Base-by-base conservation (phyloP, 1,284 basidiomycete genomes). In the Boletus sp. region DNA sequence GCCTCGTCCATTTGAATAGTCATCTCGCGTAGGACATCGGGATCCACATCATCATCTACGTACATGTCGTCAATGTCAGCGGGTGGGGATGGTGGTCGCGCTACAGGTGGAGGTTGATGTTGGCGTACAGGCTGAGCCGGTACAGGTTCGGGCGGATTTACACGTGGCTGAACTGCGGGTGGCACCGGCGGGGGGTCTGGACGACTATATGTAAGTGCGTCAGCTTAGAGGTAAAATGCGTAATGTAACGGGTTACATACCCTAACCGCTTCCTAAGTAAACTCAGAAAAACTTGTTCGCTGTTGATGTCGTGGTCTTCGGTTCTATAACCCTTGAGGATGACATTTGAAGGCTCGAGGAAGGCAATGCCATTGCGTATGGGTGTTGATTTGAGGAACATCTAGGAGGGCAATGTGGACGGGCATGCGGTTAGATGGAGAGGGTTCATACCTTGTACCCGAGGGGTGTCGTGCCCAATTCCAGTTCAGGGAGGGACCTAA, bases 341-440 rank as follows among this genome's bases (percentile, higher is more conserved):
- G 13, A 85, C 71, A n/a, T 74, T 79, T 13, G 64, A 64, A 2
- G 86, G 85, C 57, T 88, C 81, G 3, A 91, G 76, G 52, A 83
- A 82, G 1, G 78, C 80, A 36, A 84, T 78, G 8, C 85, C 85
- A 41, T 73, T 71, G 27, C 81, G 76, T 38, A 90, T 72, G 12
- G 72, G 67, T 3, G 81, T 80, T 49, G 84, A 72, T 60, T 78
- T 81, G 33, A 91, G 66, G 36, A 81, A 60, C 59, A 91, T 71
- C 88, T 91, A 52, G 33, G 19, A 23, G 19, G 85, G 67, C 79
- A 85, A 55, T 8, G 40, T 37, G 22, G 20, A 40, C 12, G 44
- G 30, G 50, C 29, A 19, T 33, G 39, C 6, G 13, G 45, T 38
- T 44, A 38, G 19, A 4, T 30, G 16, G 36, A 47, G 33, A 37